These are phyloP conservation scores for Fusarium equiseti DNA, from an alignment of 2,329 filamentous ascomycete species.

Conservation along the genomic window DNA sequence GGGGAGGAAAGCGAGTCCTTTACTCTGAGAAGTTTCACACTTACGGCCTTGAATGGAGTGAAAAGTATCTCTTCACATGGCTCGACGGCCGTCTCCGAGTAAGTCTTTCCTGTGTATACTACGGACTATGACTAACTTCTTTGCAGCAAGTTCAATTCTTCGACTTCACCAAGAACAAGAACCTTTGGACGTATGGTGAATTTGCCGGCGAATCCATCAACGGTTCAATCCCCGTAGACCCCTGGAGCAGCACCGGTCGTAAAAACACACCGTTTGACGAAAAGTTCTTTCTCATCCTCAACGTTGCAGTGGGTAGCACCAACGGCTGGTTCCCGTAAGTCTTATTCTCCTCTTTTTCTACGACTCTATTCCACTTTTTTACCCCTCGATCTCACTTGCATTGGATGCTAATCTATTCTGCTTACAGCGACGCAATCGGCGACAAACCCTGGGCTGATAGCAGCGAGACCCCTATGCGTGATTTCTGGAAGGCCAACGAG, in stretches of 20 bases:
- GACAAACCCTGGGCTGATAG: constrained; percentile 60
- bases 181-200: constrained; percentile 51
- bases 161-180: constrained; percentile 53
- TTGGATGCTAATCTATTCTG: constrained; percentile 24
- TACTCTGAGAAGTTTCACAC: constrained; percentile 60
- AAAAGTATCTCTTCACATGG: constrained; percentile 65
- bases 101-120: constrained; percentile 30
- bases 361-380: constrained; percentile 5
- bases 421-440: constrained; percentile 54
- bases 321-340: constrained; percentile 61
- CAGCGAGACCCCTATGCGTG: constrained; percentile 52
- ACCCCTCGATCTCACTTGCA: constrained; percentile 4
- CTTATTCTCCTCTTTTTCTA: not conserved
- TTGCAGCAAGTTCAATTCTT: constrained; percentile 42
- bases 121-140: not conserved
- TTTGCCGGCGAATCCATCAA: constrained; percentile 57
- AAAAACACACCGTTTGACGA: constrained; percentile 63
- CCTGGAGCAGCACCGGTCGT: constrained; percentile 56
- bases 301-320: constrained; percentile 62
- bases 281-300: constrained; percentile 62
- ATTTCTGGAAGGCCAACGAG: constrained; percentile 56
- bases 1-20: constrained; percentile 50
- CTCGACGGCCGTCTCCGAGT: constrained; percentile 59
- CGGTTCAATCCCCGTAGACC: constrained; percentile 56
- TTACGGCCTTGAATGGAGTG: constrained; percentile 64